Evolutionary conservation across 192 early-diverging fungal species (phyloP).

Genomic region (Backusella westeae): DNA sequence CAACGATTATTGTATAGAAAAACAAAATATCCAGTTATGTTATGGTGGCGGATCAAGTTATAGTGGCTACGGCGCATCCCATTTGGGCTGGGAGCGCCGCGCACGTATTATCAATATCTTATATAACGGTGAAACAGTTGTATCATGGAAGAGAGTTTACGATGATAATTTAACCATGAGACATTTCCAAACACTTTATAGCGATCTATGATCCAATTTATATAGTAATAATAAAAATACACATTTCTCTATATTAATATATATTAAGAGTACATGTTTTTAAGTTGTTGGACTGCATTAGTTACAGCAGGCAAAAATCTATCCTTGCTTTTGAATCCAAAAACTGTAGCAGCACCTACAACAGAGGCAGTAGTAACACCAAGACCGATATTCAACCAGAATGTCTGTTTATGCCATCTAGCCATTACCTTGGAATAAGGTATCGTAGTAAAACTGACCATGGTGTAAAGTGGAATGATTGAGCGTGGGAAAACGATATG

Average conservation of each 20-base stretch:
- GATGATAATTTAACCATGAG: conserved; percentile 35
- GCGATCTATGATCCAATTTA: not conserved
- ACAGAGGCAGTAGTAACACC: conserved; percentile 4
- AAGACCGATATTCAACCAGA: conserved; percentile 44
- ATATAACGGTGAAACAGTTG: conserved; percentile 31
- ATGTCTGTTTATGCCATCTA: conserved; percentile 48
- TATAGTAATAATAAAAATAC: not conserved
- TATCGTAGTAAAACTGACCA: conserved; percentile 90
- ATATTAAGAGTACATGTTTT: not conserved
- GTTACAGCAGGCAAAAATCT: not conserved
- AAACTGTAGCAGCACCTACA: not conserved
- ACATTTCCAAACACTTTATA: conserved; percentile 38
- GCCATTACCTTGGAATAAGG: conserved; percentile 75
- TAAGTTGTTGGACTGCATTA: not conserved
- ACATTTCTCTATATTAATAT: not conserved
- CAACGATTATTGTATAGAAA: conserved; percentile 39
- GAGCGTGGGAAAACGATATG: conserved; percentile 67
- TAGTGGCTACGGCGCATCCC: conserved; percentile 38
- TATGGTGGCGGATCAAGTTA: conserved; percentile 44
- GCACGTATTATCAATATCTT: conserved; percentile 40
- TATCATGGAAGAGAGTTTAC: conserved; percentile 45
- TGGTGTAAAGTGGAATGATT: conserved; percentile 91
- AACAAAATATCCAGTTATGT: conserved; percentile 40
- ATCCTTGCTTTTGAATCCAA: not conserved
- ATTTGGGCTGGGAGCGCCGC: conserved; percentile 33